A percentile compares a stretch with the other conserved stretches of the same genome.
phyloP scores from a whole-genome alignment of 371 early-diverging fungal species.

The Cokeromyces recurvatus region DNA sequence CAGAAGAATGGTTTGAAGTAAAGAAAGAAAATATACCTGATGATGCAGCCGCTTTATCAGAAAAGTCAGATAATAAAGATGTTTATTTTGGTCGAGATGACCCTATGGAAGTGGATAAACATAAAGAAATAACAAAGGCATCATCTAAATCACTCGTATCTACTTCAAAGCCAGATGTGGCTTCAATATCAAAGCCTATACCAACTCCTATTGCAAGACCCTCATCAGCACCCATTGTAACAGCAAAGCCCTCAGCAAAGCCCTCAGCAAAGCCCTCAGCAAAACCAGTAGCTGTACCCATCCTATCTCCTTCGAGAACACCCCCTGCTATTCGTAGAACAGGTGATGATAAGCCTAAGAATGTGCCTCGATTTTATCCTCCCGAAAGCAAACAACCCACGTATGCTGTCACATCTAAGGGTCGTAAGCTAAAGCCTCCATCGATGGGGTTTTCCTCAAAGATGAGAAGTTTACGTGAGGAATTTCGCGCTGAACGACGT shows the following conservation, averaged over 20 bases:
- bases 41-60: not conserved
- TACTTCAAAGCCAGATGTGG: not conserved
- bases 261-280: not conserved
- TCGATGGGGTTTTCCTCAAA: constrained; percentile 40
- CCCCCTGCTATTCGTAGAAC: not conserved
- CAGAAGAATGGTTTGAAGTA: constrained; percentile 35
- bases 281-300: too few relatives aligned
- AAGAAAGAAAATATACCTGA: too few relatives aligned
- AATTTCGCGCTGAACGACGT: constrained; percentile 29
- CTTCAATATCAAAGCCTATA: too few relatives aligned
- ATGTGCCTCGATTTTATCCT: constrained; percentile 15
- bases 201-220: not conserved
- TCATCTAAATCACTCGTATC: too few relatives aligned
- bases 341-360: not conserved
- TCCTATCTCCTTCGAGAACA: too few relatives aligned
- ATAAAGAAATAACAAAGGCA: too few relatives aligned
- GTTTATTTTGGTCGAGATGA: constrained; percentile 3
- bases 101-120: constrained; percentile 2
- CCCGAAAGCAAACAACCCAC: constrained; percentile 12
- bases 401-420: constrained; percentile 40
- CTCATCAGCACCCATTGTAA: not conserved
- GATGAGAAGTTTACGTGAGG: constrained; percentile 27
- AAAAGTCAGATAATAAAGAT: not conserved
- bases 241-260: not conserved
- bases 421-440: constrained; percentile 33